Base-by-base conservation (phyloP, 371 early-diverging fungal species). In the Syncephalastrum racemosum region DNA sequence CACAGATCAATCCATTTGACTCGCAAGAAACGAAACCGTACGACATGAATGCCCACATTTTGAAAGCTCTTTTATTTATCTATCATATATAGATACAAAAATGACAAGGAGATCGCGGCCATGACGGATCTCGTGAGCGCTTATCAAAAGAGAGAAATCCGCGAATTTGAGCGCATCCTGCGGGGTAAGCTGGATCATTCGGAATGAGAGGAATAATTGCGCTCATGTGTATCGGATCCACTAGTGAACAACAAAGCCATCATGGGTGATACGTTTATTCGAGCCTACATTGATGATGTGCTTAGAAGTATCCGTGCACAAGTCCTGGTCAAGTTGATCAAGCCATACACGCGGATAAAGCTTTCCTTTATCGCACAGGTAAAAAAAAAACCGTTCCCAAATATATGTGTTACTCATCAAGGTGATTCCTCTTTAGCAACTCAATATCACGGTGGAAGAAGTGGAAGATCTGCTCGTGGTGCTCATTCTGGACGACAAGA, bases 11-110 rank as follows among this genome's bases (percentile, higher is more conserved):
- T 64, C 96, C 95, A 0, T 94, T 98, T 58, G 94, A 95, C 66
- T 94, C 95, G 4, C 96, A 94, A 71, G 98, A 98, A 73, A 96
- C 96, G 5, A 95, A 94, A 66, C 92, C 97, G 67, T 90, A 75
- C 57, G 75, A 58, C 7, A 15, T n/a, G 23, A n/a, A 19, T 53
- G 7, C 48, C 18, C 7, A 41, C 2, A 5, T 12, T 12, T 31
- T 31, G 36, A 31, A 31, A 31, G 36, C 10, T 2, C 0, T 31
- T 12, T 4, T 24, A 22, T 4, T 24, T 46, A 41, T n/a, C 5
- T 42, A 23, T 43, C 12, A 62, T 16, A 15, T 18, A 4, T 59
- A 88, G 89, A 24, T 95, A 95, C 75, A 91, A 91, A 59, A 91
- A 88, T 63, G 94, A 97, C 66, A 81, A 84, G 19, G 90, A 93